Conservation (phyloP, 2,329 filamentous ascomycete species). For the Leptographium procerum region DNA sequence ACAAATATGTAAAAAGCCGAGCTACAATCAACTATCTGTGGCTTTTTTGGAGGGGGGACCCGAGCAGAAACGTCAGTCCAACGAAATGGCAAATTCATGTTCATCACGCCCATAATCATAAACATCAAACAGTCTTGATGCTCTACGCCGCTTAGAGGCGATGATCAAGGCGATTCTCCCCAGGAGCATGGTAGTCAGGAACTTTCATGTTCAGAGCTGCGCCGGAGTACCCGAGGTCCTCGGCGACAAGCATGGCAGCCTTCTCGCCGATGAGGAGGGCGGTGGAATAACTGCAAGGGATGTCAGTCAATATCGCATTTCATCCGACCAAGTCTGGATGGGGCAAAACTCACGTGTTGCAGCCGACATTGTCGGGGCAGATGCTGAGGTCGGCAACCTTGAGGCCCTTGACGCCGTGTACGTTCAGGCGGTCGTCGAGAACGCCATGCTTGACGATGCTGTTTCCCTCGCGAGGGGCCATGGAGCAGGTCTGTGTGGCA, state of each 20-base stretch:
- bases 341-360: slow-evolving; percentile 35
- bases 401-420: slow-evolving; percentile 64
- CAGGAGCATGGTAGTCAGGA: slow-evolving; percentile 48
- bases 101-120: background rate
- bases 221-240: slow-evolving; percentile 65
- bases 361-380: slow-evolving; percentile 69
- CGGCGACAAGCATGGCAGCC: slow-evolving; percentile 55
- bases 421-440: slow-evolving; percentile 64
- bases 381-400: slow-evolving; percentile 69
- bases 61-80: background rate
- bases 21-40: background rate
- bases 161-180: slow-evolving; percentile 28
- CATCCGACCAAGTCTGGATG: background rate
- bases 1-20: too few relatives aligned
- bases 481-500: slow-evolving; percentile 53
- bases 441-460: slow-evolving; percentile 72
- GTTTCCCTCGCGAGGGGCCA: slow-evolving; percentile 67
- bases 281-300: slow-evolving; percentile 38
- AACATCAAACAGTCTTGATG: background rate
- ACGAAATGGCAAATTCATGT: background rate
- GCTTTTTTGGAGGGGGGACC: background rate
- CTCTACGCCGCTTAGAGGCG: slow-evolving; percentile 23
- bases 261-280: slow-evolving; percentile 69
- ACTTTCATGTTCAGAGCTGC: slow-evolving; percentile 67
- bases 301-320: background rate